Evolutionary conservation across 305 asterid species (phyloP).

Genomic region (Fraxinus angustifolia): DNA sequence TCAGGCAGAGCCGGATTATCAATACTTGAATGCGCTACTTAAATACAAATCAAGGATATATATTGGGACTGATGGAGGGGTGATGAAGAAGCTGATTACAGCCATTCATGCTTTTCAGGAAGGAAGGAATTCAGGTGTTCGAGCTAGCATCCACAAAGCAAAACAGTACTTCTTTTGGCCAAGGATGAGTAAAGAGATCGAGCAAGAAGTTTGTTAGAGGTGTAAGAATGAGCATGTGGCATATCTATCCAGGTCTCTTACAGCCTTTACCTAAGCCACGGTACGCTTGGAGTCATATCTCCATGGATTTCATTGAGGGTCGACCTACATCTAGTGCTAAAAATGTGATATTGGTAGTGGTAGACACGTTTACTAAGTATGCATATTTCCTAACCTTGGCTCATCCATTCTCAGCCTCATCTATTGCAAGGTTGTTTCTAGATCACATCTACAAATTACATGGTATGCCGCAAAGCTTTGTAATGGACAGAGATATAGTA

Average conservation of each 20-base stretch:
- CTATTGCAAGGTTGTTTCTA: not conserved
- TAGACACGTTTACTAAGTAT: not conserved
- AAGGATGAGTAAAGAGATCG: not conserved
- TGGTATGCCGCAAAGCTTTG: not conserved
- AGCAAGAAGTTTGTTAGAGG: not conserved
- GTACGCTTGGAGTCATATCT: not conserved
- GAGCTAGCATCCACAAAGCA: not conserved
- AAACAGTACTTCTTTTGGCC: not conserved
- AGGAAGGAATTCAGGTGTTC: not conserved
- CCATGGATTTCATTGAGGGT: not conserved
- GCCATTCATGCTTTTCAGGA: not conserved
- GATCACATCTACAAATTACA: not conserved
- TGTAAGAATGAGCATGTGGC: not conserved
- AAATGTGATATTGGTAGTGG: not conserved
- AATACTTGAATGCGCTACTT: not conserved
- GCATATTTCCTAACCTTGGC: not conserved
- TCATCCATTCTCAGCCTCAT: not conserved
- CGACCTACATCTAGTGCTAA: not conserved
- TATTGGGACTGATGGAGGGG: not conserved
- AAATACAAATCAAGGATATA: not conserved
- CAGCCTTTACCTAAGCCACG: not conserved
- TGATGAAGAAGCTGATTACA: not conserved
- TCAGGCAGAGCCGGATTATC: not conserved
- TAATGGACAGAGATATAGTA: not conserved
- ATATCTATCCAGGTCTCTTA: not conserved